Percentiles rank a stretch among this genome's conserved stretches.
phyloP scores from a whole-genome alignment of 176 grass and related monocot genomes.

The Thalia dealbata region DNA sequence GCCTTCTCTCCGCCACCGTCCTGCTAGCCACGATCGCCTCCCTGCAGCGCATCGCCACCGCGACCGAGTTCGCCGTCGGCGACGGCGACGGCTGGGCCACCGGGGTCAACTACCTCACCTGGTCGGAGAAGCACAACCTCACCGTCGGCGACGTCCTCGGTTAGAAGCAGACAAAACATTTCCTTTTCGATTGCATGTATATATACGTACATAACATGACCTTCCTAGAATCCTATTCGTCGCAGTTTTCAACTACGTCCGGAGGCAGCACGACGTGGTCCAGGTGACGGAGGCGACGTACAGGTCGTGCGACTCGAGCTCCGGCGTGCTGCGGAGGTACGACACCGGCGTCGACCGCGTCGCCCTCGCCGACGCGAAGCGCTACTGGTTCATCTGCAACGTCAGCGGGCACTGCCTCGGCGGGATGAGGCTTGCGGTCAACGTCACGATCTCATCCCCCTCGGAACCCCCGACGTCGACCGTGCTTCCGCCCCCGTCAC shows the following conservation, averaged over 20 bases:
- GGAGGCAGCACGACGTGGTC: slow-evolving; percentile 36
- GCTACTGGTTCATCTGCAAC: slow-evolving; percentile 67
- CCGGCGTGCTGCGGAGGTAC: slow-evolving; percentile 24
- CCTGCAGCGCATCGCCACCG: neutral
- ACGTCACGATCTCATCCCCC: slow-evolving; percentile 19
- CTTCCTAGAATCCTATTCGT: too few relatives aligned
- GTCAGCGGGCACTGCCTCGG: slow-evolving; percentile 52
- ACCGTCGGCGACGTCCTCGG: slow-evolving; percentile 65
- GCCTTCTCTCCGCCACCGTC: neutral
- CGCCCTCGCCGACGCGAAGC: slow-evolving; percentile 30
- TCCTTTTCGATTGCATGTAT: too few relatives aligned
- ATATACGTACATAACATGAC: neutral
- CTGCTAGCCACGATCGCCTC: neutral
- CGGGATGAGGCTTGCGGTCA: slow-evolving; percentile 61
- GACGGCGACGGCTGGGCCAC: slow-evolving; percentile 43
- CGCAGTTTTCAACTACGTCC: slow-evolving; percentile 45
- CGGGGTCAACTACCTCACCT: slow-evolving; percentile 48
- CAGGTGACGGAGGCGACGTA: slow-evolving; percentile 35
- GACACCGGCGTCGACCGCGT: slow-evolving; percentile 32
- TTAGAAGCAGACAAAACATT: neutral
- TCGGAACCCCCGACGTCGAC: too few relatives aligned
- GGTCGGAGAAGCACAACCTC: slow-evolving; percentile 76
- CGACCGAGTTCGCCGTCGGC: slow-evolving; percentile 46
- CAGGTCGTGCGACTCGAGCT: slow-evolving; percentile 25
- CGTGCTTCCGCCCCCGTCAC: neutral